A percentile compares a stretch with the other conserved stretches of the same genome.
phyloP scores from a whole-genome alignment of 768 basidiomycete species.

The Neoboletus brunneissimus region DNA sequence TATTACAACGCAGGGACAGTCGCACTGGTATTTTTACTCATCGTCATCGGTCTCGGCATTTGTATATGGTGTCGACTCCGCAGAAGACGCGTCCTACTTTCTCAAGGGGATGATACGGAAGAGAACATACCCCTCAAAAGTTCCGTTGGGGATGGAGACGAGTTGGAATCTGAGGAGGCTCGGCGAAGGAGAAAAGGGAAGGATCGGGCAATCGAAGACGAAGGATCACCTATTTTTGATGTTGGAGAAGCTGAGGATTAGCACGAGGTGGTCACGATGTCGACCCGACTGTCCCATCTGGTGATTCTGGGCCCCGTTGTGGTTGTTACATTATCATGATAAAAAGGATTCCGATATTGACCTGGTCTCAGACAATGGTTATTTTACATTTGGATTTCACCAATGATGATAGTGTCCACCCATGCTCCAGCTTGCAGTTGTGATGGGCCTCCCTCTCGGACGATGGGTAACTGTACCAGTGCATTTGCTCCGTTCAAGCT shows the following conservation, averaged over 20 bases:
- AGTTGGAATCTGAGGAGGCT: constrained; percentile 42
- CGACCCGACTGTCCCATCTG: not conserved
- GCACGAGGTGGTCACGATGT: constrained; percentile 17
- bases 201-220: constrained; percentile 37
- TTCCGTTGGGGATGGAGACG: constrained; percentile 36
- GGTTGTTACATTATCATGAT: not conserved
- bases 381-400: constrained; percentile 48
- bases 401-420: constrained; percentile 63
- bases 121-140: constrained; percentile 70
- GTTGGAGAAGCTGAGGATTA: constrained; percentile 50
- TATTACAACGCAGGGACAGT: constrained; percentile 94
- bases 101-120: constrained; percentile 34
- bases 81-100: constrained; percentile 27
- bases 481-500: constrained; percentile 82
- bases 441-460: constrained; percentile 32
- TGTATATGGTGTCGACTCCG: constrained; percentile 75
- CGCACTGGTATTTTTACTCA: constrained; percentile 75
- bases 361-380: not conserved
- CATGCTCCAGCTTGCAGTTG: constrained; percentile 51
- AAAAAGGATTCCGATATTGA: not conserved
- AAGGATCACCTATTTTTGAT: constrained; percentile 49
- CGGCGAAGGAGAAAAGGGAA: constrained; percentile 46
- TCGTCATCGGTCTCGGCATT: constrained; percentile 61
- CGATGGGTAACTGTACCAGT: constrained; percentile 62
- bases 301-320: too few relatives aligned